These are phyloP conservation scores for Alternaria gaisen DNA, from an alignment of 2,329 filamentous ascomycete species.

Conservation along the genomic window DNA sequence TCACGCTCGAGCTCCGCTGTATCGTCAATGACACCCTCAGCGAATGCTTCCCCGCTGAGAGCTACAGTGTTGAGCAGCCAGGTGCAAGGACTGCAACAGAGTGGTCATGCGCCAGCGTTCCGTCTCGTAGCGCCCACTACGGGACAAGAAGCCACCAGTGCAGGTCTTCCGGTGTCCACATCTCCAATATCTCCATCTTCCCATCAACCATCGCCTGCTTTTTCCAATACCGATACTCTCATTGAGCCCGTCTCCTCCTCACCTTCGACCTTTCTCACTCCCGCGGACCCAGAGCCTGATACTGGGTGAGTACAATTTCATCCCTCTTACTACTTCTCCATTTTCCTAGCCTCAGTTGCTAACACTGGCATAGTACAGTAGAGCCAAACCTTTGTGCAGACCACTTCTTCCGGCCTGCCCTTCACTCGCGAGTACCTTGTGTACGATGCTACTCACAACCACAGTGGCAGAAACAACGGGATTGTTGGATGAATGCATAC, in stretches of 20 bases:
- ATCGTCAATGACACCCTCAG: conserved; percentile 9
- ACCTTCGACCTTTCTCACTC: neutral
- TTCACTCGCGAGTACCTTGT: conserved; percentile 32
- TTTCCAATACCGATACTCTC: conserved; percentile 10
- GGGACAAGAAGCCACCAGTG: neutral
- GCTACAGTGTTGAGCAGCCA: neutral
- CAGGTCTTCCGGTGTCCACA: neutral
- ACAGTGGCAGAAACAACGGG: conserved; percentile 19
- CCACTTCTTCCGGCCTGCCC: conserved; percentile 29
- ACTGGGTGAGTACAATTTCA: neutral
- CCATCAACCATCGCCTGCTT: neutral
- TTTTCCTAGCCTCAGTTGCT: neutral
- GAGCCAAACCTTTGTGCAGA: conserved; percentile 30
- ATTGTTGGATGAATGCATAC: conserved; percentile 31
- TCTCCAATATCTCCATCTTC: neutral
- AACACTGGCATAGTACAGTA: neutral
- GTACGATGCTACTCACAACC: conserved; percentile 34
- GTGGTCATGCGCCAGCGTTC: conserved; percentile 8
- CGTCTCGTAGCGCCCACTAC: conserved; percentile 8
- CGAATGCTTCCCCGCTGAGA: conserved; percentile 1
- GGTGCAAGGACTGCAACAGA: neutral
- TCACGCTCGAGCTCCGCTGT: conserved; percentile 18
- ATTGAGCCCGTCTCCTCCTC: neutral
- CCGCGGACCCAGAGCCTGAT: neutral
- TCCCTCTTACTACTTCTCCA: neutral